These are phyloP conservation scores for Apiotrichum gracile DNA, from an alignment of 1,284 basidiomycete species.

Conservation along the genomic window DNA sequence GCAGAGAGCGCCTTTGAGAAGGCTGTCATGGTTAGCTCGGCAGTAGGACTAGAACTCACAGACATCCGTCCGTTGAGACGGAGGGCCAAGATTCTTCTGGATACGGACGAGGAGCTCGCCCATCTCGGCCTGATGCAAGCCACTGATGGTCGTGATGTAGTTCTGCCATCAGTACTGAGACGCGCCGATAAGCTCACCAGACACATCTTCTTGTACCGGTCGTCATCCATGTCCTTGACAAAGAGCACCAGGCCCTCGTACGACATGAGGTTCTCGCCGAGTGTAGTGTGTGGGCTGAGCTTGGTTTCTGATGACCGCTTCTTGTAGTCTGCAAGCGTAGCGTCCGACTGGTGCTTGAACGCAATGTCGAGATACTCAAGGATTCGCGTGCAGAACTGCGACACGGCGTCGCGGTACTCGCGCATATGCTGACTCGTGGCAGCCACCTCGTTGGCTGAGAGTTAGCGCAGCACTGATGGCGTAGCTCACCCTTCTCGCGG, in stretches of 20 bases:
- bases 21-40: slow-evolving; percentile 1
- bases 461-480: neutral
- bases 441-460: slow-evolving; percentile 64
- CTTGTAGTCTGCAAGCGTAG: slow-evolving; percentile 36
- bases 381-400: slow-evolving; percentile 85
- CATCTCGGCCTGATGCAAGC: slow-evolving; percentile 72
- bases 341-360: slow-evolving; percentile 66
- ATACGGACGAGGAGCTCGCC: slow-evolving; percentile 63
- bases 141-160: slow-evolving; percentile 78
- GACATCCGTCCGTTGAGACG: slow-evolving; percentile 15
- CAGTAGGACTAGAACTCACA: slow-evolving; percentile 18
- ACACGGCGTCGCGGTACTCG: slow-evolving; percentile 80
- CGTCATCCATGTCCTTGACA: slow-evolving; percentile 90
- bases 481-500: slow-evolving; percentile 65
- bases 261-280: slow-evolving; percentile 76
- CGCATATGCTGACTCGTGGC: slow-evolving; percentile 85
- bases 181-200: slow-evolving; percentile 53
- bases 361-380: slow-evolving; percentile 84
- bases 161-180: slow-evolving; percentile 52
- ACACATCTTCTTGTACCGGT: slow-evolving; percentile 74
- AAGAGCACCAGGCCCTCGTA: slow-evolving; percentile 90
- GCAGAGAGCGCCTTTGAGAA: slow-evolving; percentile 4
- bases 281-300: slow-evolving; percentile 59
- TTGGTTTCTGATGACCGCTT: slow-evolving; percentile 30
- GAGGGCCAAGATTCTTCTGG: slow-evolving; percentile 50